phyloP scores from a whole-genome alignment of 331 rosid genomes.

The Cucumis variabilis region DNA sequence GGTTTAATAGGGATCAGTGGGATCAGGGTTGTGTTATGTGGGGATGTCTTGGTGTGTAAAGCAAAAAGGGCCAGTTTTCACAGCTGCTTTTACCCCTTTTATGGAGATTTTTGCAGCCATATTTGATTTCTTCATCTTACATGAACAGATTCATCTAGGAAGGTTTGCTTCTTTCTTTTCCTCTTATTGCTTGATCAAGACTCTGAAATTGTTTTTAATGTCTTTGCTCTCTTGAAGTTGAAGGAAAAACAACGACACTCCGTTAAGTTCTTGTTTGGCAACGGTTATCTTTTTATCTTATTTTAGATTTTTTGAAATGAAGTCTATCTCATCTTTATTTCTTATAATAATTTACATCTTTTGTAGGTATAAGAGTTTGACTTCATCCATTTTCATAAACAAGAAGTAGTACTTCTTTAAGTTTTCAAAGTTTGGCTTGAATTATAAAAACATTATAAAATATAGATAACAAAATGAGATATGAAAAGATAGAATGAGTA shows the following conservation, averaged over 20 bases:
- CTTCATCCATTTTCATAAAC: no score
- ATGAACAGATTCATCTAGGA: conserved; percentile 79
- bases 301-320: no score
- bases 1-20: conserved; percentile 69
- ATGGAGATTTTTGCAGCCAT: conserved; percentile 71
- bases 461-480: no score
- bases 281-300: no score
- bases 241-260: neutral
- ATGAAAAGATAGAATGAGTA: no score
- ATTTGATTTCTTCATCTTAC: conserved; percentile 64
- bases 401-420: no score
- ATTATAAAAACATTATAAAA: no score
- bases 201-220: neutral
- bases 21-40: conserved; percentile 91
- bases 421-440: no score
- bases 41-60: conserved; percentile 97
- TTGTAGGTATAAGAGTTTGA: no score
- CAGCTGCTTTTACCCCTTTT: conserved; percentile 80
- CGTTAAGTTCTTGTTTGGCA: no score
- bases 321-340: no score
- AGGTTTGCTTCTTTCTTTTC: conserved; percentile 52
- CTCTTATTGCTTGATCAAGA: neutral
- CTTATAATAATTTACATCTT: no score
- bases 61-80: conserved; percentile 80
- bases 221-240: neutral